Evolutionary conservation across 441 rosid species (phyloP), one percentile per base, ranked within the genome.

Genomic region (Euphorbia corollata): DNA sequence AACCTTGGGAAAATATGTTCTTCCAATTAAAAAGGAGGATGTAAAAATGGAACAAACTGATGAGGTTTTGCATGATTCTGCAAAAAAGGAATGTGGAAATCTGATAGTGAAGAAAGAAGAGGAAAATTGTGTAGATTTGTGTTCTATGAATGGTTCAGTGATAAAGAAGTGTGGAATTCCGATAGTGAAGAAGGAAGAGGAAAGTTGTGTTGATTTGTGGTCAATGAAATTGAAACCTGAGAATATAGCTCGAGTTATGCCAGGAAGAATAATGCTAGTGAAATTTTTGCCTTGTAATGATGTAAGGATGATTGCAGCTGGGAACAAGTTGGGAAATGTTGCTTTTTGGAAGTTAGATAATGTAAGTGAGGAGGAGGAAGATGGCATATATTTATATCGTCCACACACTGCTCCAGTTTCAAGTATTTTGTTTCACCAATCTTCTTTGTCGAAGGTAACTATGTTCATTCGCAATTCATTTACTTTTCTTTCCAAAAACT

Each of bases 281-380:
- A 86, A 77, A 69, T 88, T 88, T 67, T 78, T 84, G 59, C 98
- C 96, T 58, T 66, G 80, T 51, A 65, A 64, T 47, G 71, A 78
- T 77, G 61, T 79, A 73, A 90, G 82, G 63, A 80, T 92, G 81
- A 55, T 90, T 79, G 84, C 79, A 24, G 92, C 82, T 0, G 97
- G 98, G 50, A 86, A 79, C 67, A 84, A 85, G 70, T 51, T 27
- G 57, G 98, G 97, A 34, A 71, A 88, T 70, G 72, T 90, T 53
- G 85, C 84, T 11, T 90, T 87, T 73, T 90, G 97, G 98, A 85
- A 88, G 77, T 56, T 84, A 79, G 80, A 84, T 72, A 61, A 74
- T 50, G 19, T 74, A 45, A 36, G 41, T 36, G 73, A 60, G 39
- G 82, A 78, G 20, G 79, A 70, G 54, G 87, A 63, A 0, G 65